A percentile compares a stretch with the other conserved stretches of the same genome.
Conservation (phyloP, 495 filamentous ascomycete species). For the Penicillium atrosanguineum region DNA sequence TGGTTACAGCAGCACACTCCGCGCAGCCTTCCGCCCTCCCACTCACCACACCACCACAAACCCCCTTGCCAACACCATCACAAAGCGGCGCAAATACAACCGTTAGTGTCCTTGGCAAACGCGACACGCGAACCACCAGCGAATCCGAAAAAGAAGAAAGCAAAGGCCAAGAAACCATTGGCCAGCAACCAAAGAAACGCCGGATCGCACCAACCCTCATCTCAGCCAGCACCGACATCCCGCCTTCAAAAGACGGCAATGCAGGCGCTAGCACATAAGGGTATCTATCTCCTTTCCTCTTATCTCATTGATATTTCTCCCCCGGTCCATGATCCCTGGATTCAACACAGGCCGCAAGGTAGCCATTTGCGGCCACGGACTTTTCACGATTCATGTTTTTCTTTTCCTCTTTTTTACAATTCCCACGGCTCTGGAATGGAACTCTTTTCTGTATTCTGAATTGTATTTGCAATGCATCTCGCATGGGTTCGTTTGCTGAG, state of each 20-base stretch:
- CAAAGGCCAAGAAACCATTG: constrained; percentile 44
- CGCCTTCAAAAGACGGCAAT: constrained; percentile 12
- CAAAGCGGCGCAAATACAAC: constrained; percentile 43
- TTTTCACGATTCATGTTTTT: constrained; percentile 5
- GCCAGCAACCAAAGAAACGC: constrained; percentile 64
- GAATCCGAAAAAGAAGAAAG: constrained; percentile 61
- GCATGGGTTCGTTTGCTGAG: background rate
- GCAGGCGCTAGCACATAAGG: constrained; percentile 1
- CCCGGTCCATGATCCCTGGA: background rate
- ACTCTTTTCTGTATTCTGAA: background rate
- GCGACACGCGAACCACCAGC: constrained; percentile 43
- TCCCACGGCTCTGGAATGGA: background rate
- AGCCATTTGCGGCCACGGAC: background rate
- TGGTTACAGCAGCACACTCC: constrained; percentile 68
- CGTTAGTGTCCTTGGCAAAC: constrained; percentile 55
- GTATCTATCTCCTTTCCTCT: background rate
- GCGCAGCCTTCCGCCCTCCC: constrained; percentile 53
- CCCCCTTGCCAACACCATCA: constrained; percentile 52
- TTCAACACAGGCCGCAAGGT: background rate
- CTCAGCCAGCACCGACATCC: constrained; percentile 25
- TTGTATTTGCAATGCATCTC: background rate
- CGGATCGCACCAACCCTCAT: constrained; percentile 76
- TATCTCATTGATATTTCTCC: background rate
- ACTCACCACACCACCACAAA: constrained; percentile 78
- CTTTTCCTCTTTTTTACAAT: background rate